phyloP scores from a whole-genome alignment of 78 protist genomes.

The Dictyostelium capitatum region DNA sequence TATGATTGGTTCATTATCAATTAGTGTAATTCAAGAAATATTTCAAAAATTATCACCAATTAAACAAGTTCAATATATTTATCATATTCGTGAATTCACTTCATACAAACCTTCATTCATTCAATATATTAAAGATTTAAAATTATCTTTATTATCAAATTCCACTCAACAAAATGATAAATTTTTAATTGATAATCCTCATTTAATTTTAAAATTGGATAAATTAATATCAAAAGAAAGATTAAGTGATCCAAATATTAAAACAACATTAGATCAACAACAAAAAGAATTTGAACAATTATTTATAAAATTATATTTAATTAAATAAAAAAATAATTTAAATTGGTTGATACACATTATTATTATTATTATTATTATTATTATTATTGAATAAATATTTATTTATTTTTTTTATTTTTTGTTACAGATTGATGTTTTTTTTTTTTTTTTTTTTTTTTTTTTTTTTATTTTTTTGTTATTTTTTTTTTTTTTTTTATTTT shows the following conservation, averaged over 20 bases:
- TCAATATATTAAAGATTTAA: not conserved
- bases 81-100: not conserved
- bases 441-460: too few species aligned
- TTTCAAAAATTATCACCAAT: not conserved
- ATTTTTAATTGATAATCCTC: too few species aligned
- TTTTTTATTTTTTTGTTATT: too few species aligned
- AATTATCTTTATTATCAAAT: not conserved
- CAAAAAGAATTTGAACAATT: not conserved
- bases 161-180: not conserved
- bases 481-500: too few species aligned
- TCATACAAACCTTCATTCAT: not conserved
- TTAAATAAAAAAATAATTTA: not conserved
- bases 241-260: not conserved
- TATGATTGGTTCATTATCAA: not conserved
- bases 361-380: too few species aligned
- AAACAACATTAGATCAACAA: not conserved
- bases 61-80: not conserved
- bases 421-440: too few species aligned
- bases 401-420: too few species aligned
- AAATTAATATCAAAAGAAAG: conserved; percentile 7
- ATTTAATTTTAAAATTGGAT: not conserved
- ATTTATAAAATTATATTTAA: not conserved
- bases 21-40: not conserved
- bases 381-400: too few species aligned
- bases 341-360: not conserved